Evolutionary conservation across 75 land plant genomes (phyloP).

Genomic region (Sequoia sempervirens): DNA sequence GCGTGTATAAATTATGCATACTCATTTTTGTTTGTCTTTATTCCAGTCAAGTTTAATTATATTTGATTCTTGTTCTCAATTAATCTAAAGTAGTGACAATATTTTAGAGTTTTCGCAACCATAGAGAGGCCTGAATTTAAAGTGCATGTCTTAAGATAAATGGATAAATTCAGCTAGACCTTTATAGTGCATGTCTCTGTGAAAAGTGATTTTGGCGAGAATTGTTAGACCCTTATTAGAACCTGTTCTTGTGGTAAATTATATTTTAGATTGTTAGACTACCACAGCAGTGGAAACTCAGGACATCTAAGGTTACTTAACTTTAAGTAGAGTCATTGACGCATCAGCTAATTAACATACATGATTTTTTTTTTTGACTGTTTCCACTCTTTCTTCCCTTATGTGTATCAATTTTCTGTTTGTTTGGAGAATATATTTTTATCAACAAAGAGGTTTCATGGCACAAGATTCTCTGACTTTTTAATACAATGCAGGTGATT

Average conservation of each 20-base stretch:
- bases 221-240: not conserved
- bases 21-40: not conserved
- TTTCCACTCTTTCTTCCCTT: not conserved
- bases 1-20: not conserved
- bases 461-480: not conserved
- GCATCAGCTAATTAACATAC: not conserved
- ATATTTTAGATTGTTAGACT: not conserved
- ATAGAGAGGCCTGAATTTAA: not conserved
- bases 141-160: not conserved
- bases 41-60: not conserved
- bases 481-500: constrained; percentile 58
- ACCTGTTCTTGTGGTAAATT: not conserved
- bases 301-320: not conserved
- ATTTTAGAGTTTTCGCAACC: not conserved
- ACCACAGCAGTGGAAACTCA: not conserved
- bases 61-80: not conserved
- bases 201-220: not conserved
- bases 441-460: not conserved
- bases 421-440: not conserved
- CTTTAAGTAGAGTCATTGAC: not conserved
- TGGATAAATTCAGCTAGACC: not conserved
- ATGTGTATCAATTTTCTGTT: not conserved
- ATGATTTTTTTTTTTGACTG: not conserved
- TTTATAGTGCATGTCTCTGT: not conserved
- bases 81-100: not conserved